These are phyloP conservation scores for Apiotrichum sp. DNA, from an alignment of 1,284 basidiomycete species.

Conservation along the genomic window DNA sequence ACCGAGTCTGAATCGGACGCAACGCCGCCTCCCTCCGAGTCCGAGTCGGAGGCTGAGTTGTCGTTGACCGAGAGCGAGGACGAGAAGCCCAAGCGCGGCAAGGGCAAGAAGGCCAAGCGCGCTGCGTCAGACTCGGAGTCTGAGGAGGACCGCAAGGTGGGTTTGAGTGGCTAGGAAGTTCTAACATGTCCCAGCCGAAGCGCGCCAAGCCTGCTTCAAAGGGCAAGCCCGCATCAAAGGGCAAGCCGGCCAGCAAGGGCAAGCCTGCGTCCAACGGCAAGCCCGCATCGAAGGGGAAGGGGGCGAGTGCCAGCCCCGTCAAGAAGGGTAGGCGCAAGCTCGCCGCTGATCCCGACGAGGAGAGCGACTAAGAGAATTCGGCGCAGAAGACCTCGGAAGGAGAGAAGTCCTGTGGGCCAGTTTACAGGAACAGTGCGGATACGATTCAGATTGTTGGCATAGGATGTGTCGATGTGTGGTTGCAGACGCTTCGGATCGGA, in stretches of 20 bases:
- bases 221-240: slow-evolving; percentile 1
- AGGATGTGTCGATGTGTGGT: too few species aligned
- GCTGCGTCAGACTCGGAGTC: background rate
- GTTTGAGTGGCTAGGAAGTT: background rate
- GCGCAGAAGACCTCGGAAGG: too few species aligned
- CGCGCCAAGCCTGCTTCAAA: slow-evolving; percentile 1
- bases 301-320: background rate
- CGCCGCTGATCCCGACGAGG: background rate
- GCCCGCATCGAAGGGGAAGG: slow-evolving; percentile 2
- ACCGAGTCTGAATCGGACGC: slow-evolving; percentile 16
- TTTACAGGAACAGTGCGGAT: too few species aligned
- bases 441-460: too few species aligned
- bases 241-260: slow-evolving; percentile 4
- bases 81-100: background rate
- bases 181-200: background rate
- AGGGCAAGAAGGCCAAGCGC: background rate
- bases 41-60: slow-evolving; percentile 1
- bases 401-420: too few species aligned
- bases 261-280: slow-evolving; percentile 1
- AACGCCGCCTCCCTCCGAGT: slow-evolving; percentile 18
- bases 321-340: background rate
- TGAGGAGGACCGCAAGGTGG: background rate
- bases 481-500: too few species aligned
- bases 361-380: background rate
- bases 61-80: background rate